Conservation (phyloP, 768 basidiomycete species). For the Naganishia antarctica region DNA sequence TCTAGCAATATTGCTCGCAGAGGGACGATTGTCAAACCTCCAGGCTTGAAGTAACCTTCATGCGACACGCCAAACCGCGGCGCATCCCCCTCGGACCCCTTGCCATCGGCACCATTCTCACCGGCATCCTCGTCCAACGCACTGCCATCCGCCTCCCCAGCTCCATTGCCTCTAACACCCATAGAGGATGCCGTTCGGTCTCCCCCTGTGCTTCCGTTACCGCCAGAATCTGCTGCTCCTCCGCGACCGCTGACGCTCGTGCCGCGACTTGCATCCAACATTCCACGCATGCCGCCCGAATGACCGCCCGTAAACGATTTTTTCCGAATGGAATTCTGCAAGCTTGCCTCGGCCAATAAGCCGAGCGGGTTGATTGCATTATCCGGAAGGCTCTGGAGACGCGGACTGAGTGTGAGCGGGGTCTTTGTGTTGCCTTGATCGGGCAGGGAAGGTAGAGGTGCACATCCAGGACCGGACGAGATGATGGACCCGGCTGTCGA, state of each 20-base stretch:
- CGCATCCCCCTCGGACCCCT: slow-evolving; percentile 19
- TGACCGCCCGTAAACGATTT: slow-evolving; percentile 8
- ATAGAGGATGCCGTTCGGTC: neutral
- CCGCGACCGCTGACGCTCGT: slow-evolving; percentile 16
- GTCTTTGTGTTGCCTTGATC: slow-evolving; percentile 24
- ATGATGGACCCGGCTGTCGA: neutral
- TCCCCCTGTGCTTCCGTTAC: neutral
- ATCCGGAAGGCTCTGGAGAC: slow-evolving; percentile 85
- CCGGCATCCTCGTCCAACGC: neutral
- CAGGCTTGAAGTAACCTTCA: slow-evolving; percentile 86
- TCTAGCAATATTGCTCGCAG: slow-evolving; percentile 71
- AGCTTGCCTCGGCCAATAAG: slow-evolving; percentile 79
- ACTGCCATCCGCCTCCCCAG: slow-evolving; percentile 10
- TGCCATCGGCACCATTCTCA: slow-evolving; percentile 47
- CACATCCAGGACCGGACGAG: slow-evolving; percentile 29
- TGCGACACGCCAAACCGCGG: slow-evolving; percentile 68
- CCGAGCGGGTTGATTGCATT: slow-evolving; percentile 89
- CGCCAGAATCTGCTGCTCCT: neutral
- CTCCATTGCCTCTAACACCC: neutral
- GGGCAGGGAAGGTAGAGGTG: slow-evolving; percentile 29
- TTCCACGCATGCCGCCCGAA: slow-evolving; percentile 5
- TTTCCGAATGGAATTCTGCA: slow-evolving; percentile 44
- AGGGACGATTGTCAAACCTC: slow-evolving; percentile 82
- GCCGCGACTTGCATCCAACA: neutral
- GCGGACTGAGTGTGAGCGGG: slow-evolving; percentile 53